Evolutionary conservation across 306 rosid species (phyloP).

Genomic region (Coriaria nepalensis): DNA sequence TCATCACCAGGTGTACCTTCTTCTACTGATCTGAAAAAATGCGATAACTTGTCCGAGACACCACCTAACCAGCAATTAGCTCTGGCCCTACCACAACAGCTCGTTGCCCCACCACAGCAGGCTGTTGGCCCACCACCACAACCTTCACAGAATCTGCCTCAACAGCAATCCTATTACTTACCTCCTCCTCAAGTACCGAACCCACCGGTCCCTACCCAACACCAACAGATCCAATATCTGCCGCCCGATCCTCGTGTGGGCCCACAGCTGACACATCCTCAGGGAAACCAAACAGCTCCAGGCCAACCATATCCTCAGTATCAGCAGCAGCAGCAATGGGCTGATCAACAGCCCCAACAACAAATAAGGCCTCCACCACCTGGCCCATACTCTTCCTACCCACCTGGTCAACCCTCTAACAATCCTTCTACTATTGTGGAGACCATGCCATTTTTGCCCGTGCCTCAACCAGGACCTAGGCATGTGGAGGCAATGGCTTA

Average conservation of each 20-base stretch:
- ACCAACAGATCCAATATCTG: conserved; percentile 50
- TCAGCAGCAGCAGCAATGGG: conserved; percentile 15
- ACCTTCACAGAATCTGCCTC: conserved; percentile 33
- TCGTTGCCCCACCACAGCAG: conserved; percentile 32
- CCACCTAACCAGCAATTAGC: conserved; percentile 68
- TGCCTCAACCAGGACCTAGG: conserved; percentile 53
- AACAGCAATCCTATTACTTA: conserved; percentile 67
- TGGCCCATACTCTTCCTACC: conserved; percentile 9
- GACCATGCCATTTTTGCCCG: conserved; percentile 31
- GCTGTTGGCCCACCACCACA: conserved; percentile 28
- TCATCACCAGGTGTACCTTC: conserved; percentile 30
- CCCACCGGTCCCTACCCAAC: conserved; percentile 40
- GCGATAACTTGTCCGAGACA: conserved; percentile 48
- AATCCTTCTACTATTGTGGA: conserved; percentile 3
- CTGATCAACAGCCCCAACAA: not conserved
- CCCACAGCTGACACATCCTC: conserved; percentile 8
- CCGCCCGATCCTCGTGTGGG: conserved; percentile 31
- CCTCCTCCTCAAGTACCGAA: conserved; percentile 43
- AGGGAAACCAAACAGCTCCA: conserved; percentile 10
- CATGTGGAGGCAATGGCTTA: conserved; percentile 49
- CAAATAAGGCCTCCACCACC: conserved; percentile 12
- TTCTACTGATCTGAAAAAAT: conserved; percentile 39
- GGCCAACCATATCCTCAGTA: conserved; percentile 2
- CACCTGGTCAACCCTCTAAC: conserved; percentile 10
- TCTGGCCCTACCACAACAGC: conserved; percentile 63